Evolutionary conservation across 148 eudicot genomes (phyloP).

Genomic region (Vaccinium darrowii): DNA sequence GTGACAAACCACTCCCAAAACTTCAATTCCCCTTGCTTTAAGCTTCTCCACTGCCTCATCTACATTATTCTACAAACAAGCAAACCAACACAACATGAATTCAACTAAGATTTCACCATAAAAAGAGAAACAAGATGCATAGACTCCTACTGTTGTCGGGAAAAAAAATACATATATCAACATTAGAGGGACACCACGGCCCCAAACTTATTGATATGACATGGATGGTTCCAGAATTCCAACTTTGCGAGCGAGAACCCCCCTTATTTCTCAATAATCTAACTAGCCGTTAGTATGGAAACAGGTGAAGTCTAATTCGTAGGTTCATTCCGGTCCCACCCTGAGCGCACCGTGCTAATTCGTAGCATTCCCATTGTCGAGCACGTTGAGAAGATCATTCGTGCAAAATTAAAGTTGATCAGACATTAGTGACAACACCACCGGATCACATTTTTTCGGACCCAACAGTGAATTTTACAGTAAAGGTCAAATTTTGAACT

Average conservation of each 20-base stretch:
- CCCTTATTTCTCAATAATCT: neutral
- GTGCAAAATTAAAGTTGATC: neutral
- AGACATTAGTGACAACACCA: neutral
- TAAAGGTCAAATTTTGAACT: neutral
- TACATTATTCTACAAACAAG: slow-evolving; percentile 63
- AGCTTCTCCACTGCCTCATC: slow-evolving; percentile 88
- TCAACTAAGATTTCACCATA: neutral
- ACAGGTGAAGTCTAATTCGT: neutral
- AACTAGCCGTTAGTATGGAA: neutral
- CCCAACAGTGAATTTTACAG: neutral
- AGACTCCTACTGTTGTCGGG: neutral
- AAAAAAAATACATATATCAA: neutral
- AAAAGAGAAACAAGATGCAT: neutral
- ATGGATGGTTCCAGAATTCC: neutral
- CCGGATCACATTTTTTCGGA: neutral
- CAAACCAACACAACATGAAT: slow-evolving; percentile 12
- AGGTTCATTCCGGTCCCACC: neutral
- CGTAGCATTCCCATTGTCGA: neutral
- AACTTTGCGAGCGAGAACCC: neutral
- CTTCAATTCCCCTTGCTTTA: slow-evolving; percentile 66
- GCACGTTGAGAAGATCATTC: neutral
- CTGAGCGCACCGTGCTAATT: neutral
- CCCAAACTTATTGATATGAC: neutral
- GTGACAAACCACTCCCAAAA: slow-evolving; percentile 83
- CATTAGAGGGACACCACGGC: neutral